Evolutionary conservation across 208 protist species (phyloP).

Genomic region (Wallacemonas collosoma): DNA sequence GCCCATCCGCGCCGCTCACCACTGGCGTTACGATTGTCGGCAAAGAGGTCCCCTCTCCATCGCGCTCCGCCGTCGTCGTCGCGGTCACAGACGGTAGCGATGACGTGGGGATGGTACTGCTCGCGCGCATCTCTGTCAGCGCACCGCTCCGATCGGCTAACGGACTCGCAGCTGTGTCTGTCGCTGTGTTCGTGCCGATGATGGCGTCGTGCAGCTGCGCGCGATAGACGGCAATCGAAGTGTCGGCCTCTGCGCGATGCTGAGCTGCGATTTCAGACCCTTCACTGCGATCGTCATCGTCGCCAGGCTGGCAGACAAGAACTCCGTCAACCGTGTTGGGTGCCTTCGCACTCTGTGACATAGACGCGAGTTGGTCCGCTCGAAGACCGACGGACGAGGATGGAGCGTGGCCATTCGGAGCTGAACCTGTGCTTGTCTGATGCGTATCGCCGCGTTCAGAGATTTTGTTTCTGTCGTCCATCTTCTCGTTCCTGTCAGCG

Average conservation of each 20-base stretch:
- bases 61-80: not conserved
- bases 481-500: too few species aligned
- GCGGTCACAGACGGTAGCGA: not conserved
- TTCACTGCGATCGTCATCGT: not conserved
- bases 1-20: not conserved
- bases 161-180: not conserved
- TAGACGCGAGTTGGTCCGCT: too few species aligned
- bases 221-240: slow-evolving; percentile 1
- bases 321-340: too few species aligned
- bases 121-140: not conserved
- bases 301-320: too few species aligned
- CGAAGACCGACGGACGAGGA: too few species aligned
- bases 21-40: not conserved
- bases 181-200: not conserved
- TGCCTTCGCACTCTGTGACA: too few species aligned
- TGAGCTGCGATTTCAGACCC: not conserved
- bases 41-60: too few species aligned
- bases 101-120: not conserved
- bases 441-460: too few species aligned
- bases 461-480: too few species aligned
- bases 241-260: not conserved
- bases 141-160: too few species aligned
- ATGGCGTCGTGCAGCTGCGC: slow-evolving; percentile 8
- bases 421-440: too few species aligned
- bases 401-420: too few species aligned